These are phyloP conservation scores for Aquilaria agallochum DNA, from an alignment of 441 rosid species.

Conservation along the genomic window DNA sequence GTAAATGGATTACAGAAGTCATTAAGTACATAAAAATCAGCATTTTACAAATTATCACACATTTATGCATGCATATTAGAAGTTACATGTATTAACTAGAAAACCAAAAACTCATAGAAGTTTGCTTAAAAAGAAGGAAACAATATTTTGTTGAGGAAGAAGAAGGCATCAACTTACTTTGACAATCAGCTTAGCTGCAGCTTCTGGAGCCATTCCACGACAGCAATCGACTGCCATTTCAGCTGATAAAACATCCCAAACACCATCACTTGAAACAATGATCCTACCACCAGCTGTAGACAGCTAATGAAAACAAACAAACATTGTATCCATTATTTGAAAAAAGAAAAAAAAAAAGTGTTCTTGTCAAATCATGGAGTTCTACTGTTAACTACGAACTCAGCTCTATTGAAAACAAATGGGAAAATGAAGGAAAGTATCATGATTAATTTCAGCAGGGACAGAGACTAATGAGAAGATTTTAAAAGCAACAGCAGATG, in stretches of 20 bases:
- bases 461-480: background rate
- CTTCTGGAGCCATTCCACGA: slow-evolving; percentile 85
- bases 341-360: slow-evolving; percentile 6
- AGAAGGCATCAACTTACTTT: slow-evolving; percentile 43
- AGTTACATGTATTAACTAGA: background rate
- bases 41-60: background rate
- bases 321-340: background rate
- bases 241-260: slow-evolving; percentile 91
- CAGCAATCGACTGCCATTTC: slow-evolving; percentile 87
- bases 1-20: slow-evolving; percentile 18
- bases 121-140: background rate
- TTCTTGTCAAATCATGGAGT: background rate
- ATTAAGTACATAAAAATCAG: slow-evolving; percentile 3
- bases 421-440: background rate
- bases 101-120: no score
- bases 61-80: background rate
- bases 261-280: slow-evolving; percentile 95
- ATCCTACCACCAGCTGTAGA: slow-evolving; percentile 91
- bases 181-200: slow-evolving; percentile 90
- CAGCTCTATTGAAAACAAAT: background rate
- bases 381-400: background rate
- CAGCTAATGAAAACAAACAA: slow-evolving; percentile 46
- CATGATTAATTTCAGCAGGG: background rate
- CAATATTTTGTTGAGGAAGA: background rate
- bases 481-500: background rate